Conservation (phyloP, 2,329 filamentous ascomycete genomes). For the Ophiostoma sp. region DNA sequence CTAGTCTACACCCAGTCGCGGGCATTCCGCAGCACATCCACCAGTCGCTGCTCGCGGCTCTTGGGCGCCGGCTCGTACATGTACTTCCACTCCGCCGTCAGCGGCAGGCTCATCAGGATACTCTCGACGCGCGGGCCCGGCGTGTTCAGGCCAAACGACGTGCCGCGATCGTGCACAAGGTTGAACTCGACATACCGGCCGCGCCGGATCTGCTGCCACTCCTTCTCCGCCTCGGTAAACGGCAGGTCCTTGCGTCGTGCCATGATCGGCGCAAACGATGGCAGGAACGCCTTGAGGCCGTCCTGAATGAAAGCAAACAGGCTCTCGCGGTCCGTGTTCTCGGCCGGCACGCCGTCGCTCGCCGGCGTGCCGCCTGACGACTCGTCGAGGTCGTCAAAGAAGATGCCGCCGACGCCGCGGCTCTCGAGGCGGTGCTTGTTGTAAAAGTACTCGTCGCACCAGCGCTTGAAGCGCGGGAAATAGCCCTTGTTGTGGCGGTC, state of each 20-base stretch:
- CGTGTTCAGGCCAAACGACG: constrained; percentile 87
- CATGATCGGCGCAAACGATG: constrained; percentile 85
- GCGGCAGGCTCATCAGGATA: constrained; percentile 92
- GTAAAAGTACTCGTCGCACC: constrained; percentile 97
- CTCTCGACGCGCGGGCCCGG: constrained; percentile 90
- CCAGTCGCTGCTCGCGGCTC: constrained; percentile 70
- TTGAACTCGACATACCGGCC: constrained; percentile 99
- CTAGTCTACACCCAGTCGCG: constrained; percentile 57
- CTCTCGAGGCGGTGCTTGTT: constrained; percentile 86
- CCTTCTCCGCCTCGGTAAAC: constrained; percentile 78
- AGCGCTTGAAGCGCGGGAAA: constrained; percentile 92
- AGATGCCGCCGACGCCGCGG: constrained; percentile 89
- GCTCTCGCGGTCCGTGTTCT: constrained; percentile 64
- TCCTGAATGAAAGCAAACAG: constrained; percentile 86
- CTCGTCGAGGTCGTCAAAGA: constrained; percentile 95
- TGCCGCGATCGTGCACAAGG: constrained; percentile 91
- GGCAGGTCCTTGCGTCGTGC: constrained; percentile 86
- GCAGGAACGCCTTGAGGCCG: constrained; percentile 79
- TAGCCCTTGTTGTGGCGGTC: constrained; percentile 89
- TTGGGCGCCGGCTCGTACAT: constrained; percentile 81
- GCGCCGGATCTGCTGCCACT: constrained; percentile 91
- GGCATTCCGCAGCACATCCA: constrained; percentile 64
- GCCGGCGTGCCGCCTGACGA: constrained; percentile 44
- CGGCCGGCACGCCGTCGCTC: constrained; percentile 10
- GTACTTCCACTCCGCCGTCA: constrained; percentile 92